Base-by-base conservation (phyloP, 305 asterid genomes). In the Ruellia speciosa region DNA sequence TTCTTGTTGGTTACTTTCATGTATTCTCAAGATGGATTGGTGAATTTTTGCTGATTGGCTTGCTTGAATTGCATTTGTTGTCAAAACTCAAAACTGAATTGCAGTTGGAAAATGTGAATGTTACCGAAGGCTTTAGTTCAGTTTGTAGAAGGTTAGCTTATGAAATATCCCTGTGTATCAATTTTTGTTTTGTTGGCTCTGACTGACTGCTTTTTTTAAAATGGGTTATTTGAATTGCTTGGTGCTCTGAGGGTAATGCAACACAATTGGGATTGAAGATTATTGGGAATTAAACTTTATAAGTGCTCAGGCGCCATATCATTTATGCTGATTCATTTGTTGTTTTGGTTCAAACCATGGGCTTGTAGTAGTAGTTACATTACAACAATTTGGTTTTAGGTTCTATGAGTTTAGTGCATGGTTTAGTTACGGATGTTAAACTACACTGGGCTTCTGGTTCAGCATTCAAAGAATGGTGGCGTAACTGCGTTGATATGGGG, bases 401-500 rank as follows among this genome's bases (percentile, higher is more conserved):
- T 49, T 39, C 14, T 51, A 52, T 16, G 54, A 51, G n/a, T 53
- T 59, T 48, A 50, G 12, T 74, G n/a, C 48, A 53, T 48, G 56
- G 12, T 74, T 55, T 55, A 20, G 16, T 43, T 20, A 51, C 18
- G 19, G 33, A 18, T 28, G 18, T 24, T 16, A 56, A 66, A 18
- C 58, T 70, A 31, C 45, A 52, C 28, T 37, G 55, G 11, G 34
- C 55, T 31, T 34, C 52, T 45, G 53, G 64, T 64, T 66, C 87
- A 94, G 97, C 84, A 59, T 48, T 82, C 96, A 24, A 84, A 70
- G 65, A 74, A 78, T 69, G 95, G 96, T 47, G 62, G 70, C 57
- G 83, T 73, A 56, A 83, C 84, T 56, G 99, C 99, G 59, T 65
- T 87, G 66, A 89, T 94, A 71, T 94, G 99, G 99, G 95, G 83